Base-by-base conservation (phyloP, 2,329 filamentous ascomycete genomes). In the Pseudogymnoascus sp. region DNA sequence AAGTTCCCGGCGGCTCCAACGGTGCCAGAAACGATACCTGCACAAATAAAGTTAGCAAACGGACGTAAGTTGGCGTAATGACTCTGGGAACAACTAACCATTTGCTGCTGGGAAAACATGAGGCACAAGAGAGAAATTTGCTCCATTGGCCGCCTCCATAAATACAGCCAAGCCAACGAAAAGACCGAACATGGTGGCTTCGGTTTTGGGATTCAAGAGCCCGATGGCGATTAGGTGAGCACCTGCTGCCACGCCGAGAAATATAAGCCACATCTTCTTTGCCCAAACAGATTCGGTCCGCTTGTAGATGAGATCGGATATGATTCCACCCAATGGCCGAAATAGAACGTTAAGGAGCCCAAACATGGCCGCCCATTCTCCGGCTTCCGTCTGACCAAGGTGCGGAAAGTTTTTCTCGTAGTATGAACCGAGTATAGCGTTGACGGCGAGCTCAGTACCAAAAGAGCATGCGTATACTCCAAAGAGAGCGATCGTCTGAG, bases 1-100 rank as follows among this genome's bases (percentile, higher is more conserved):
- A 96, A 74, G 69, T 96, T 96, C 1, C 92, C 91, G 2, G 83
- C 81, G 0, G 88, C 91, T 11, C 91, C 91, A 1, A 90, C 86
- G 39, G 88, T 78, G 7, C 91, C 91, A 0, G 87, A 89, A 6
- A 96, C 80, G 19, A 64, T 75, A 75, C 90, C 91, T 60, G 14
- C 49, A 35, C 8, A 11, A 14, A 60, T 59, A 22, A 12, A 33
- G 74, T 95, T 95, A 67, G 90, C 88, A 65, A 81, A 82, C 3
- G 16, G 19, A 62, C n/a, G 12, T 36, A 14, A 35, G n/a, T 11
- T 19, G 28, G 8, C 5, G 11, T 16, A 25, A 35, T 8, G 16
- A 12, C 11, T 7, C 25, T 41, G 6, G 16, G 23, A 59, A 35
- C 9, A 19, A 62, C 60, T 3, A 38, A 59, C 41, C 62, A 60